These are phyloP conservation scores for Tetracentron sinense DNA, from an alignment of 164 flowering plant species.

Conservation along the genomic window DNA sequence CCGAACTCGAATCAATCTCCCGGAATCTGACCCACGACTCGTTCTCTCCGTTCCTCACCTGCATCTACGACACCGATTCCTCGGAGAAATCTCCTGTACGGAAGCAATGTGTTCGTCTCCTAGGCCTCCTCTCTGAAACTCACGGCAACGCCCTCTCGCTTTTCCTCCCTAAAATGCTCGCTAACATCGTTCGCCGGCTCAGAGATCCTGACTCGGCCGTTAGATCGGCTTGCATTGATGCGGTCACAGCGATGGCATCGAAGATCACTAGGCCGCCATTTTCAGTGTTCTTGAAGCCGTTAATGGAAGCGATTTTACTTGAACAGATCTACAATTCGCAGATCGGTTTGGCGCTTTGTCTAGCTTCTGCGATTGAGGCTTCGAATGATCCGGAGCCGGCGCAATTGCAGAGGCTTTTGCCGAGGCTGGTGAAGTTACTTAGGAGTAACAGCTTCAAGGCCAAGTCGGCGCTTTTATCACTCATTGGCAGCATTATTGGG, in stretches of 20 bases:
- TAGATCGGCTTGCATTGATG: conserved; percentile 56
- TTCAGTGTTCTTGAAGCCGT: conserved; percentile 48
- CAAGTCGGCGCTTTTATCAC: conserved; percentile 54
- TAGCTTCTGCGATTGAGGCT: conserved; percentile 64
- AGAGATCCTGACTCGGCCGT: conserved; percentile 73
- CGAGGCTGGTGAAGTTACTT: conserved; percentile 60
- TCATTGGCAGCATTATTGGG: conserved; percentile 60
- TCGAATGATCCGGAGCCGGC: conserved; percentile 53
- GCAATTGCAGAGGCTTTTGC: conserved; percentile 45
- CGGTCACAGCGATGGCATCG: conserved; percentile 41
- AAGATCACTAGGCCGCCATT: conserved; percentile 45
- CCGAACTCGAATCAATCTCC: conserved; percentile 74
- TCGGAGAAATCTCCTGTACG: conserved; percentile 68
- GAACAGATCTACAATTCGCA: conserved; percentile 74
- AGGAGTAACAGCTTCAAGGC: conserved; percentile 62
- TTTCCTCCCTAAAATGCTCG: conserved; percentile 56
- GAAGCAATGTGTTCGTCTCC: conserved; percentile 57
- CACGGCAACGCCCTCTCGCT: conserved; percentile 54
- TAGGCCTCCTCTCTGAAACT: conserved; percentile 44
- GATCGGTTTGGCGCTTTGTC: conserved; percentile 69
- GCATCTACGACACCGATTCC: conserved; percentile 64
- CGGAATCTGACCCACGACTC: conserved; percentile 34
- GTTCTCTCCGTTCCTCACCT: conserved; percentile 56
- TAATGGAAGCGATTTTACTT: conserved; percentile 55
- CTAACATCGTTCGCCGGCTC: conserved; percentile 51